Conservation (phyloP, 2,329 filamentous ascomycete genomes). For the Aspergillus bombycis region DNA sequence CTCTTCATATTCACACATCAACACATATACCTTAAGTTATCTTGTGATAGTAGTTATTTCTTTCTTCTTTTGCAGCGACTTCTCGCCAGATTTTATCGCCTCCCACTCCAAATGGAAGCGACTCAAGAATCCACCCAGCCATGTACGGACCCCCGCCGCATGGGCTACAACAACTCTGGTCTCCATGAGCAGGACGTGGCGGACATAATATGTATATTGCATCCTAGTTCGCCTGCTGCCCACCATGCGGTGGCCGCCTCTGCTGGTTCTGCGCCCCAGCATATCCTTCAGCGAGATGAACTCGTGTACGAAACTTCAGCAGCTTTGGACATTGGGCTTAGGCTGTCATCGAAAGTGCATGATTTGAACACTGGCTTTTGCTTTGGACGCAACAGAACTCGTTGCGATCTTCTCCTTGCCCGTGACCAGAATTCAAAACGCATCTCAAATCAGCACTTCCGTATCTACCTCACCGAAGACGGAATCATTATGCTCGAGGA, state of each 20-base stretch:
- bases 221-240: conserved; percentile 75
- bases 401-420: conserved; percentile 73
- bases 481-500: conserved; percentile 91
- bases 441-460: conserved; percentile 94
- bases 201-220: conserved; percentile 86
- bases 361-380: conserved; percentile 73
- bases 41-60: conserved; percentile 22
- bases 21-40: conserved; percentile 26
- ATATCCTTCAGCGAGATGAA: conserved; percentile 60
- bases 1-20: conserved; percentile 12
- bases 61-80: conserved; percentile 4
- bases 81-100: conserved; percentile 11
- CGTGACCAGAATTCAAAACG: conserved; percentile 71
- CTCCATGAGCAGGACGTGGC: conserved; percentile 80
- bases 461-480: conserved; percentile 85
- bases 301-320: conserved; percentile 45
- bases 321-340: conserved; percentile 70
- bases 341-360: conserved; percentile 74
- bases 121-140: conserved; percentile 74
- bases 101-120: conserved; percentile 41
- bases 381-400: conserved; percentile 75
- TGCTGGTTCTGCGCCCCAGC: conserved; percentile 55
- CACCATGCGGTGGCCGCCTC: conserved; percentile 69
- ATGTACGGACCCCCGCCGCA: conserved; percentile 76
- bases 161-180: conserved; percentile 79